Conservation (phyloP, 495 filamentous ascomycete genomes). For the Opeltia flavorubescens region DNA sequence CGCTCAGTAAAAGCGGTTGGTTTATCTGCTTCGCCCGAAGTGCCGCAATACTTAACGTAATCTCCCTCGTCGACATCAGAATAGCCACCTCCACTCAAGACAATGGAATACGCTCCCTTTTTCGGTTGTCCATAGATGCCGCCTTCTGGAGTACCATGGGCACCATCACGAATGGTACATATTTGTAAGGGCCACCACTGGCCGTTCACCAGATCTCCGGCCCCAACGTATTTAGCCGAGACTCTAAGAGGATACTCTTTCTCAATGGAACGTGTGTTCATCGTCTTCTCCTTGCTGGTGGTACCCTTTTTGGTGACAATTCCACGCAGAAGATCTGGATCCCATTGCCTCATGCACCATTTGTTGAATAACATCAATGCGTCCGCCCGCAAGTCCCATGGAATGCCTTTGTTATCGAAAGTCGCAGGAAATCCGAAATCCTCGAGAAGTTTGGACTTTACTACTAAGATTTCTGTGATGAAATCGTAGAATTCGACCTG, state of each 20-base stretch:
- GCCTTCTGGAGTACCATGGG: constrained; percentile 36
- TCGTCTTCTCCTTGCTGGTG: no score
- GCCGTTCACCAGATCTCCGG: constrained; percentile 33
- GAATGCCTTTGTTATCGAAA: constrained; percentile 21
- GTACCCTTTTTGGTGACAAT: constrained; percentile 23
- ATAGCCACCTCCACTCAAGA: constrained; percentile 28
- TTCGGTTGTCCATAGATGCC: constrained; percentile 30
- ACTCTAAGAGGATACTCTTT: constrained; percentile 13
- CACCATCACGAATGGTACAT: constrained; percentile 38
- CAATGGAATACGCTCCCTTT: constrained; percentile 26
- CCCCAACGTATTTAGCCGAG: constrained; percentile 25
- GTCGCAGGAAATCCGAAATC: constrained; percentile 22
- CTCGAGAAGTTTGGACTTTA: constrained; percentile 25
- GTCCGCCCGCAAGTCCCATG: constrained; percentile 29
- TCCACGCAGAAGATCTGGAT: constrained; percentile 33
- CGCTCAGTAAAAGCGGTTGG: constrained; percentile 19
- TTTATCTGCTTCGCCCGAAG: constrained; percentile 19
- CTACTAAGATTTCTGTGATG: constrained; percentile 15
- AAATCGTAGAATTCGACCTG: constrained; percentile 21
- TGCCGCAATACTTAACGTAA: constrained; percentile 37
- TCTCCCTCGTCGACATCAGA: constrained; percentile 33
- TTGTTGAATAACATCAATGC: constrained; percentile 23
- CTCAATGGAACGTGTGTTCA: constrained; percentile 16
- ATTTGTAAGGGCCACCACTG: constrained; percentile 46
- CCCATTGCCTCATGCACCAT: constrained; percentile 27